Conservation (phyloP, 1,284 basidiomycete genomes). For the Serendipita sp. region DNA sequence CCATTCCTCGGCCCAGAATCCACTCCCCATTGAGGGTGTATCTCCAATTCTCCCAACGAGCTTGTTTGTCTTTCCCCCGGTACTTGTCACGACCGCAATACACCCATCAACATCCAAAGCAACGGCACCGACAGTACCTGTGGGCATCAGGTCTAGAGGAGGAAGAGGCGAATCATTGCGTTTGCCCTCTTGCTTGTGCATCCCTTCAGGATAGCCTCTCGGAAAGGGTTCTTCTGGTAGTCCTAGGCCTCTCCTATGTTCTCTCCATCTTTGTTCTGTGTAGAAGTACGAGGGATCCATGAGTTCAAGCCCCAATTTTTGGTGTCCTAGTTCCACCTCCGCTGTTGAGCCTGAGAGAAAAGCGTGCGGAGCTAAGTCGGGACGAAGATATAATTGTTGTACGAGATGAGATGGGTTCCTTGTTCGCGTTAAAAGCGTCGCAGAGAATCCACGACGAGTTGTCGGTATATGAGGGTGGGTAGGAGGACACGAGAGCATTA, state of each 20-base stretch:
- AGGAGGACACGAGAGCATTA: constrained; percentile 66
- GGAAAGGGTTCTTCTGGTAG: constrained; percentile 50
- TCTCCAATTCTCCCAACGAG: constrained; percentile 68
- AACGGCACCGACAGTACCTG: constrained; percentile 71
- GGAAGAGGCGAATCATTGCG: constrained; percentile 4
- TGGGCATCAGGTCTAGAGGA: constrained; percentile 47
- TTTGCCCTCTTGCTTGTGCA: neutral
- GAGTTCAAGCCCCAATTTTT: constrained; percentile 34
- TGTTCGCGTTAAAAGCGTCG: constrained; percentile 50
- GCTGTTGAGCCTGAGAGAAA: constrained; percentile 54
- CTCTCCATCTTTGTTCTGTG: constrained; percentile 56
- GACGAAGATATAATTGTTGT: constrained; percentile 53
- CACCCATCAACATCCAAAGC: constrained; percentile 61
- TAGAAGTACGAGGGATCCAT: constrained; percentile 66
- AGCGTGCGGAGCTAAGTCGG: constrained; percentile 43
- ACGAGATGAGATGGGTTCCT: constrained; percentile 64
- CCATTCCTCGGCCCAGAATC: constrained; percentile 78
- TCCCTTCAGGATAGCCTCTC: neutral
- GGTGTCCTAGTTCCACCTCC: constrained; percentile 38
- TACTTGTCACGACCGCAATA: constrained; percentile 59
- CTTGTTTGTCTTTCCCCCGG: constrained; percentile 72
- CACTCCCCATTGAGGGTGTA: constrained; percentile 61
- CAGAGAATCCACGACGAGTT: constrained; percentile 44
- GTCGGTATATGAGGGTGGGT: constrained; percentile 44
- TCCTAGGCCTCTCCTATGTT: constrained; percentile 56